A percentile compares a stretch with the other conserved stretches of the same genome.
Evolutionary conservation across 805 yeast genomes (phyloP).

Genomic region (Yarrowia phangngaensis): DNA sequence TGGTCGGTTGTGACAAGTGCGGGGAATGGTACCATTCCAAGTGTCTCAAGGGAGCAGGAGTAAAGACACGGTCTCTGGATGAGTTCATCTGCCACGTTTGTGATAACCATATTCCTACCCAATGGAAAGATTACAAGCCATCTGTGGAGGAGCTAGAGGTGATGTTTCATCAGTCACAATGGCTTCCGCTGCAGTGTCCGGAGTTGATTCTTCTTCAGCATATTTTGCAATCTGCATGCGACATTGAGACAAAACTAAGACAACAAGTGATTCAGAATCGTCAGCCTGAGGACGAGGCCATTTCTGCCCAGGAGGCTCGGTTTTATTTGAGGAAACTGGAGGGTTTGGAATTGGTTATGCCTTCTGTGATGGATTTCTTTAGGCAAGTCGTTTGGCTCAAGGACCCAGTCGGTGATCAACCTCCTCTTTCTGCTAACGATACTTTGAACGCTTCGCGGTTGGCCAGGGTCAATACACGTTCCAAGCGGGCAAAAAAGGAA

Average conservation of each 20-base stretch:
- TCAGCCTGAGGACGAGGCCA: slow-evolving; percentile 22
- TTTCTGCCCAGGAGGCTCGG: slow-evolving; percentile 11
- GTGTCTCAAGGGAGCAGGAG: slow-evolving; percentile 52
- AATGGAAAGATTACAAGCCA: slow-evolving; percentile 40
- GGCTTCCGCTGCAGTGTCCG: slow-evolving; percentile 39
- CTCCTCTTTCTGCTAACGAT: neutral
- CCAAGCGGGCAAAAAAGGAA: too few relatives aligned
- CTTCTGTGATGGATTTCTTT: neutral
- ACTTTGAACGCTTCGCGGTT: too few relatives aligned
- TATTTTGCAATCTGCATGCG: slow-evolving; percentile 35
- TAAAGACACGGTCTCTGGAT: slow-evolving; percentile 38
- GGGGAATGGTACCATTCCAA: slow-evolving; percentile 91
- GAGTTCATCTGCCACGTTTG: slow-evolving; percentile 56
- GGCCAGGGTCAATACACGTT: too few relatives aligned
- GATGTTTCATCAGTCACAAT: slow-evolving; percentile 36
- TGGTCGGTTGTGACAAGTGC: slow-evolving; percentile 85
- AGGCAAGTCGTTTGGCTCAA: neutral
- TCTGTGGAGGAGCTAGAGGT: slow-evolving; percentile 38
- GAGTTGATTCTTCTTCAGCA: slow-evolving; percentile 36
- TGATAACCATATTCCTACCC: slow-evolving; percentile 40
- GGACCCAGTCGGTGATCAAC: slow-evolving; percentile 6
- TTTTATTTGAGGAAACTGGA: slow-evolving; percentile 5
- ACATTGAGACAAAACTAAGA: slow-evolving; percentile 48
- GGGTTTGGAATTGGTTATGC: slow-evolving; percentile 13
- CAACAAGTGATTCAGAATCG: slow-evolving; percentile 52